These are phyloP conservation scores for Bolboschoenoplectus hybrid DNA, from an alignment of 202 grass and related monocot species.

Conservation along the genomic window DNA sequence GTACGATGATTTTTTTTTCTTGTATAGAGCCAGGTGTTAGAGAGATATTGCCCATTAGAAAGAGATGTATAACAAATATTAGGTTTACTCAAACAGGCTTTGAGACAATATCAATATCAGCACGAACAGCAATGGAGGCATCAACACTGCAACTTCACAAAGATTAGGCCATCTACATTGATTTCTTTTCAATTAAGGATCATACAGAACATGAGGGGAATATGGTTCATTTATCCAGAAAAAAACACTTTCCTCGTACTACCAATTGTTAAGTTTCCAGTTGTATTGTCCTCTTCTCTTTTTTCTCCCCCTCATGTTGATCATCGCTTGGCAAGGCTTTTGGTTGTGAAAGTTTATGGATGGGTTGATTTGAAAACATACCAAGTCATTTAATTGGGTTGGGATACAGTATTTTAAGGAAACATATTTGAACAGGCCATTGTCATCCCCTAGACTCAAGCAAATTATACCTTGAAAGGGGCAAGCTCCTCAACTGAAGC, in stretches of 20 bases:
- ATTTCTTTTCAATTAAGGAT: constrained; percentile 8
- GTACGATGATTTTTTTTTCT: background rate
- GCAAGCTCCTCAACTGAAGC: constrained; percentile 81
- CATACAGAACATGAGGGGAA: background rate
- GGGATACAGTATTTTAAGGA: background rate
- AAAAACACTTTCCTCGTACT: background rate
- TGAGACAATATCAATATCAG: background rate
- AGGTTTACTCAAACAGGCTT: background rate
- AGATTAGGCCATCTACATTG: background rate
- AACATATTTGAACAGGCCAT: background rate
- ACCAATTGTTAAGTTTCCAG: background rate
- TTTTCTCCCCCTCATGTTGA: background rate
- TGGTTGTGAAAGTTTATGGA: background rate
- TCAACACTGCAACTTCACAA: background rate
- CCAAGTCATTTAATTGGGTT: constrained; percentile 2
- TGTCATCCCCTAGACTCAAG: background rate
- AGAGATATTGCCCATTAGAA: background rate
- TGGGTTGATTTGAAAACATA: background rate
- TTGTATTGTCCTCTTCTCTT: background rate
- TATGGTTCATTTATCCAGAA: background rate
- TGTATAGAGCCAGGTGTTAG: background rate
- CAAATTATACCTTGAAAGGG: constrained; percentile 67
- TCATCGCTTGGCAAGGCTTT: background rate
- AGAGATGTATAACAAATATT: background rate
- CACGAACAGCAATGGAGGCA: background rate